Evolutionary conservation across 148 eudicot species (phyloP), one percentile per base, ranked within the genome.

Genomic region (Cornus kousa): DNA sequence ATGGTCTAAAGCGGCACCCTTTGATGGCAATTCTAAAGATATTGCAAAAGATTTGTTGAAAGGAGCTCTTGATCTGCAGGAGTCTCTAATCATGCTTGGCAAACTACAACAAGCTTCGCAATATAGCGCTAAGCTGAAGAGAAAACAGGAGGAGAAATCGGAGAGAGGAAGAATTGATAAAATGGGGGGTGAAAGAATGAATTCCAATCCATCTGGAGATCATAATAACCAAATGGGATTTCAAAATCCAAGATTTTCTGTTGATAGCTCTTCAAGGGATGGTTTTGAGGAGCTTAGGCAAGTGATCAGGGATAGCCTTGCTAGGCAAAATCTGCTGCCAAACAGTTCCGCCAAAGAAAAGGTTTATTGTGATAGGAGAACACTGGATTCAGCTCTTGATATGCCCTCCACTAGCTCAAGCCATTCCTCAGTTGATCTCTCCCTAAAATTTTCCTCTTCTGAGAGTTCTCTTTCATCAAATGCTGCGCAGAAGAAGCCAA

Each of bases 31-130:
- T 77, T 79, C 91, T 20, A 85, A 79, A 66, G 83, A 88, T 23
- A 81, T 91, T 4, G 91, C 97, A 0, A 83, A 87, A 80, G 94
- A 92, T 76, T 86, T 91, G 91, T 79, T 92, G 74, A 89, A 80
- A 85, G 98, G 93, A 31, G 94, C 94, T 74, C 82, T 89, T 78
- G 94, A 90, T 87, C 88, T 94, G 75, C 91, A 88, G 66, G 92
- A 92, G 71, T 94, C 98, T 40, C 82, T 94, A n/a, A 77, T 70
- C 59, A 83, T 90, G 89, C 90, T 94, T 55, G 87, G 91, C 10
- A 90, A 83, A 53, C 55, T 92, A 32, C 97, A 94, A 78, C 89
- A 90, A 23, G 83, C 89, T 74, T 87, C 92, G 37, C 72, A 87
- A 17, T 72, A 70, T 76, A 75, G 80, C 85, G 24, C 85, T 9